A percentile compares a stretch with the other conserved stretches of the same genome.
Evolutionary conservation across 495 filamentous ascomycete genomes (phyloP).

Genomic region (Sordaria brevicollis): DNA sequence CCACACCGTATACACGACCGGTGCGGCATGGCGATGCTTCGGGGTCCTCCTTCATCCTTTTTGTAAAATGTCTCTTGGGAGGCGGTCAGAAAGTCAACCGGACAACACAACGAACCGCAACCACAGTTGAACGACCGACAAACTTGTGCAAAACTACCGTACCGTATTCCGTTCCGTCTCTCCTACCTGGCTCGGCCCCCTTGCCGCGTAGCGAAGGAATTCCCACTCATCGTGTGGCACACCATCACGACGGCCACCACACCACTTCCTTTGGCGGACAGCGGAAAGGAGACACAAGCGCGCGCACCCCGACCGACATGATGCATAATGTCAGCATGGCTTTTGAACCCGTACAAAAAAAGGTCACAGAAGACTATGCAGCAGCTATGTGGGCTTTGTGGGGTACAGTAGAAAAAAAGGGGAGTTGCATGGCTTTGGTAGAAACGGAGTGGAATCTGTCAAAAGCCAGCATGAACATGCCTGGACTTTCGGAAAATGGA

Average conservation of each 20-base stretch:
- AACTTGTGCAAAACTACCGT: background rate
- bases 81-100: background rate
- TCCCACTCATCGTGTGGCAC: background rate
- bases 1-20: background rate
- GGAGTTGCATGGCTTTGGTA: background rate
- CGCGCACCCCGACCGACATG: background rate
- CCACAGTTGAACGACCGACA: no score
- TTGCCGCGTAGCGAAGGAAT: background rate
- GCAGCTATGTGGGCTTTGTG: background rate
- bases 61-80: background rate
- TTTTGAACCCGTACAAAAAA: background rate
- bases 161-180: background rate
- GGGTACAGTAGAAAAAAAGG: background rate
- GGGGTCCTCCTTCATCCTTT: background rate
- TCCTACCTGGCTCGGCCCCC: background rate
- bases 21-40: background rate
- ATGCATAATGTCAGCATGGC: background rate
- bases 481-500: background rate
- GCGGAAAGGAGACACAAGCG: background rate
- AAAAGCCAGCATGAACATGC: background rate
- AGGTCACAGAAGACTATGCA: background rate
- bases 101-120: background rate
- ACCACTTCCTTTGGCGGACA: background rate
- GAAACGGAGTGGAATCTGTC: background rate
- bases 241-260: background rate